Conservation (phyloP, 495 filamentous ascomycete species). For the Penicillium silybi region DNA sequence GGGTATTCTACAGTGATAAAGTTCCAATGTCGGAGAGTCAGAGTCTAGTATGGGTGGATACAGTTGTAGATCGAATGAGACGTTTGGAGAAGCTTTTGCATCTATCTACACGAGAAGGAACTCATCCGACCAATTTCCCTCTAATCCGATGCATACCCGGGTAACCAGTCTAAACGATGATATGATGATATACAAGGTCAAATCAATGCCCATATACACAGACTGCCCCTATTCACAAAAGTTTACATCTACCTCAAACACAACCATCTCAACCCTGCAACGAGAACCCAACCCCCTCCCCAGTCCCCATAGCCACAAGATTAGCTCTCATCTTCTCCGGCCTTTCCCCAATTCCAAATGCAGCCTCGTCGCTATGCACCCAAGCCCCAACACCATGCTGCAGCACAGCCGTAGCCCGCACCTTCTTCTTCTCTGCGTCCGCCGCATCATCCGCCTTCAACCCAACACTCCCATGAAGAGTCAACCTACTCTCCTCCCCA, state of each 20-base stretch:
- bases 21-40: neutral
- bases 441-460: slow-evolving; percentile 44
- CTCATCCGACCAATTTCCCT: neutral
- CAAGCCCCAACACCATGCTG: slow-evolving; percentile 81
- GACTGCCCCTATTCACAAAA: neutral
- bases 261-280: slow-evolving; percentile 36
- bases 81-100: neutral
- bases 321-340: slow-evolving; percentile 49
- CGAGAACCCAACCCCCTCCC: slow-evolving; percentile 56
- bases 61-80: neutral
- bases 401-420: slow-evolving; percentile 71
- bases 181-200: neutral
- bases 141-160: neutral
- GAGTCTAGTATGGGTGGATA: neutral
- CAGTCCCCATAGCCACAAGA: slow-evolving; percentile 57
- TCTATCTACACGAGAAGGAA: neutral
- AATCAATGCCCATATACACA: neutral
- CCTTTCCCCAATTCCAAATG: slow-evolving; percentile 51
- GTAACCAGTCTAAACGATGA: neutral
- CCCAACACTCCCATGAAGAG: slow-evolving; percentile 79
- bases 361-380: slow-evolving; percentile 53
- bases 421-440: slow-evolving; percentile 35
- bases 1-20: neutral
- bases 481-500: slow-evolving; percentile 58
- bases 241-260: neutral